Evolutionary conservation across 2,329 filamentous ascomycete genomes (phyloP), one percentile per base, ranked within the genome.

Genomic region (Mycosphaerella arachidis): DNA sequence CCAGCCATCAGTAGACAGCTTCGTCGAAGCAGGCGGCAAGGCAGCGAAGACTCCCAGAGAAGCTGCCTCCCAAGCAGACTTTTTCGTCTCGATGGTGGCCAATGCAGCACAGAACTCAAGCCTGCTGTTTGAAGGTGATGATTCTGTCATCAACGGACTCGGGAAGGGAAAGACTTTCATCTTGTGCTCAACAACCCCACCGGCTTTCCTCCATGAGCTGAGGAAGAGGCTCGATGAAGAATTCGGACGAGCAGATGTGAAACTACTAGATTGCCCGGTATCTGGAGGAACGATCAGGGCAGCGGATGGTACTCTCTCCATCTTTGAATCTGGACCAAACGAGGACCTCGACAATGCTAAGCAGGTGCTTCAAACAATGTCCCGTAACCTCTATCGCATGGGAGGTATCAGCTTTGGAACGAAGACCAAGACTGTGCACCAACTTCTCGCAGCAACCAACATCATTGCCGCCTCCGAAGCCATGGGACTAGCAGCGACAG

Each of bases 11-110:
- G 80, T 91, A 35, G 83, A 88, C 57, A 82, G 81, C 24, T 90
- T 91, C 77, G 75, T 80, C 46, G 75, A 79, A 4, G 85, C 84
- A 0, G 87, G 88, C 51, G 87, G 88, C 18, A 78, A 75, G 4
- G 77, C 82, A 0, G 84, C 86, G 0, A 75, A 80, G 0, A 86
- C 86, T 0, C 82, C 87, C 1, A 79, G 81, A 33, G 84, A 84
- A 12, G 84, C 86, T 0, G 88, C 87, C 16, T 75, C 76, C 50
- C 81, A 78, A 37, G 85, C 84, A 65, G 67, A 79, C 27, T 86
- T 84, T 72, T 85, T 87, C 68, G 81, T 91, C 31, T 86, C 86
- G 72, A 91, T 92, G 89, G 89, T 92, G 0, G 88, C 88, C 7
- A 90, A 87, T 0, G 84, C 87, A 1, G 80, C 83, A 45, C 89